A percentile compares a stretch with the other conserved stretches of the same genome.
Evolutionary conservation across 306 rosid species (phyloP).

Genomic region (Boehmeria nivea): DNA sequence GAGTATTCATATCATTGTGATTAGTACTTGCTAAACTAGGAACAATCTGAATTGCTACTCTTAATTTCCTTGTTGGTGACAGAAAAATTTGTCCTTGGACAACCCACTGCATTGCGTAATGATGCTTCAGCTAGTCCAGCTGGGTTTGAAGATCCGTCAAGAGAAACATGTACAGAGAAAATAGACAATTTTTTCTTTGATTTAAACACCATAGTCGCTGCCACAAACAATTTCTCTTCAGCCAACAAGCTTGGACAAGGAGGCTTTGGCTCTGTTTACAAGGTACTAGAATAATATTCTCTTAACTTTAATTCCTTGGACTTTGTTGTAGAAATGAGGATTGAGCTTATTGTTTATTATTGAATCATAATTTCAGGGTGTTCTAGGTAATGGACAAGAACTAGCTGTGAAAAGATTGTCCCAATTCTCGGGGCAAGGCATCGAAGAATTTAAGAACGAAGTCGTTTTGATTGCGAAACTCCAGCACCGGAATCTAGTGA

Average conservation of each 20-base stretch:
- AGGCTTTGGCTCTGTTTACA: constrained; percentile 60
- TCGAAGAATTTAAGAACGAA: constrained; percentile 61
- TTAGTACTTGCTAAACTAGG: too few relatives aligned
- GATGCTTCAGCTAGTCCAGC: constrained; percentile 3
- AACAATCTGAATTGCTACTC: too few relatives aligned
- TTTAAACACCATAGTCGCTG: constrained; percentile 33
- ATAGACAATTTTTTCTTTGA: constrained; percentile 40
- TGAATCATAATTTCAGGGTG: constrained; percentile 17
- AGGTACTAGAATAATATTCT: constrained; percentile 25
- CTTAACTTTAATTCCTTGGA: too few relatives aligned
- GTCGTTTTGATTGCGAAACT: constrained; percentile 61
- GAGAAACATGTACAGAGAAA: constrained; percentile 7
- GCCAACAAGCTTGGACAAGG: constrained; percentile 62
- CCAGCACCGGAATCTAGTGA: constrained; percentile 69
- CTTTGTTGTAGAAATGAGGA: not conserved
- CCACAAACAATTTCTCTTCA: constrained; percentile 46
- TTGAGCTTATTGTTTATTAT: not conserved
- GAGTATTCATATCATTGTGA: too few relatives aligned
- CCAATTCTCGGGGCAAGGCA: constrained; percentile 55
- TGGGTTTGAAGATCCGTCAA: constrained; percentile 6
- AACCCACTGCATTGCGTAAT: not conserved
- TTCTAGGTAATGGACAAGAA: constrained; percentile 22
- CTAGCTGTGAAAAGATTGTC: constrained; percentile 54
- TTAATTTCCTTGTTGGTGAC: not conserved
- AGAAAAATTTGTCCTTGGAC: constrained; percentile 11